A percentile compares a stretch with the other conserved stretches of the same genome.
Evolutionary conservation across 2,329 filamentous ascomycete genomes (phyloP).

Genomic region (Stemphylium vesicarium): DNA sequence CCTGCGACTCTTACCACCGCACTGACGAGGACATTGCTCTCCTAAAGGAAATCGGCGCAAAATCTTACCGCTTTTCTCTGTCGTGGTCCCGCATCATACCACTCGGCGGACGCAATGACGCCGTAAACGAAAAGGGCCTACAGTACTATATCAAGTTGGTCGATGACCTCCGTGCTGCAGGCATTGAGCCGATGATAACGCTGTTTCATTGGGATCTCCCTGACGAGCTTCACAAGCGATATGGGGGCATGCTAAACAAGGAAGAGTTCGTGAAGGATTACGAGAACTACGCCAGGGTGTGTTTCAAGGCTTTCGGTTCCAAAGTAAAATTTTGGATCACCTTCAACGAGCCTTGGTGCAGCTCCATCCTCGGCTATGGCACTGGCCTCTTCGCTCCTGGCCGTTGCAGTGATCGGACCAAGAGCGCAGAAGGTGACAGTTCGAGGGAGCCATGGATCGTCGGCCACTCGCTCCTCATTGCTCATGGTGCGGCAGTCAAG

Average conservation of each 20-base stretch:
- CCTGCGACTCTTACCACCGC: conserved; percentile 87
- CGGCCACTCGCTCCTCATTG: conserved; percentile 79
- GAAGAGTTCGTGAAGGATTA: conserved; percentile 84
- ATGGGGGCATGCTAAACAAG: conserved; percentile 80
- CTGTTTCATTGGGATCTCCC: conserved; percentile 90
- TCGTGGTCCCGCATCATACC: conserved; percentile 86
- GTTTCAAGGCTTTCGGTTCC: conserved; percentile 74
- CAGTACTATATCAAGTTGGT: conserved; percentile 80
- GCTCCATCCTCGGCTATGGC: conserved; percentile 79
- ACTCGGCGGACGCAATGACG: conserved; percentile 81
- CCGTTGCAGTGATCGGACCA: conserved; percentile 76
- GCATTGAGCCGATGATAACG: conserved; percentile 81
- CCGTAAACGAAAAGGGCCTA: conserved; percentile 78
- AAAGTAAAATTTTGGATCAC: conserved; percentile 89
- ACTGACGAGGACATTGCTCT: conserved; percentile 78
- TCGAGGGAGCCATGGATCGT: conserved; percentile 81
- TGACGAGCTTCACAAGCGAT: conserved; percentile 77
- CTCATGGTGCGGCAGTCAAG: conserved; percentile 81
- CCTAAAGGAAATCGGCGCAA: conserved; percentile 74
- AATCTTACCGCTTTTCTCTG: conserved; percentile 82
- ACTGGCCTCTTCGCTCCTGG: conserved; percentile 81
- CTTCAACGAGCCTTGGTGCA: conserved; percentile 91
- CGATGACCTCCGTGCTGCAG: conserved; percentile 76
- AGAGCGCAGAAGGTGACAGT: conserved; percentile 74
- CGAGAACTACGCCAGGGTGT: conserved; percentile 75